phyloP scores from a whole-genome alignment of 2,329 filamentous ascomycete species.

The Fusarium metavorans region DNA sequence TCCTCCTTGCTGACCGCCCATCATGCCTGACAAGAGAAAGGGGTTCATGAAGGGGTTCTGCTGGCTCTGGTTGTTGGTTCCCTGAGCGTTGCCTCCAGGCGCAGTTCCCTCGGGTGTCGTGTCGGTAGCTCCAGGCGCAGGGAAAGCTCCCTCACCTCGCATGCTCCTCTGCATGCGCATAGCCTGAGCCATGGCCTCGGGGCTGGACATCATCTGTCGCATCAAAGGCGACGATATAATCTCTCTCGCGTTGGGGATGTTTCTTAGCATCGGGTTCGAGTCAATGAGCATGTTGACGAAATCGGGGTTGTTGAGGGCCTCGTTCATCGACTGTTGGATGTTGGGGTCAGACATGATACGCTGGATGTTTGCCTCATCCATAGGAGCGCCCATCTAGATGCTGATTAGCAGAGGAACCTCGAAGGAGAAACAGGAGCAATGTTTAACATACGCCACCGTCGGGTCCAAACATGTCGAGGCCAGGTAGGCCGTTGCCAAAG shows the following conservation, averaged over 20 bases:
- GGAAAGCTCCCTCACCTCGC: constrained; percentile 74
- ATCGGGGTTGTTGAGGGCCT: constrained; percentile 93
- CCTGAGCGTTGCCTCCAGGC: constrained; percentile 46
- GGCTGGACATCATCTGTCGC: constrained; percentile 92
- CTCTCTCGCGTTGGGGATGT: constrained; percentile 81
- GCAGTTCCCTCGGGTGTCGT: constrained; percentile 73
- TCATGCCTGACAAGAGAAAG: constrained; percentile 45
- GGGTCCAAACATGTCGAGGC: constrained; percentile 88
- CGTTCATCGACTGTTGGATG: constrained; percentile 88
- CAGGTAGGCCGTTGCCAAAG: constrained; percentile 84
- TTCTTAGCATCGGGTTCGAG: constrained; percentile 84
- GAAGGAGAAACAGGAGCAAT: neutral
- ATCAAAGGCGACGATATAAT: constrained; percentile 91
- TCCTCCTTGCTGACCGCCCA: constrained; percentile 32
- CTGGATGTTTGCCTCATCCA: constrained; percentile 83
- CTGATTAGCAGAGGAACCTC: constrained; percentile 15
- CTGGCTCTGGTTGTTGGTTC: constrained; percentile 42
- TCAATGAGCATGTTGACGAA: constrained; percentile 96
- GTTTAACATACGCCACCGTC: constrained; percentile 84
- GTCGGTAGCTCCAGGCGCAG: constrained; percentile 91
- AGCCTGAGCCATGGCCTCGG: constrained; percentile 84
- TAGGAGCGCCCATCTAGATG: constrained; percentile 86
- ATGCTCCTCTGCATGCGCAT: constrained; percentile 84
- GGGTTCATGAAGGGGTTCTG: constrained; percentile 60
- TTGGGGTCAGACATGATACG: constrained; percentile 90